phyloP scores from a whole-genome alignment of 176 grass and related monocot species.

The Carex kokanica region DNA sequence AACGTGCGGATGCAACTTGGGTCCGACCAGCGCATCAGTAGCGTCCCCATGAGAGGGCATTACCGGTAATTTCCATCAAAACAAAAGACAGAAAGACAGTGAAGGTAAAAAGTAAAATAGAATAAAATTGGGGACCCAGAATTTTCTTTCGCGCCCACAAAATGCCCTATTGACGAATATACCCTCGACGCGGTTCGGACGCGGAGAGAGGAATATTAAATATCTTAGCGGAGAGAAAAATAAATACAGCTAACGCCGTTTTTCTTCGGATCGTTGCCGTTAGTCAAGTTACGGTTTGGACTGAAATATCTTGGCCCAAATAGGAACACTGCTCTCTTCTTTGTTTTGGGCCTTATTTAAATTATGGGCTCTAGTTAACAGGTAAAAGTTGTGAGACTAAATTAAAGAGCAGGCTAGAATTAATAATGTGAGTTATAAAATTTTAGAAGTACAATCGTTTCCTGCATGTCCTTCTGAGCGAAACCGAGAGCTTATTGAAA shows the following conservation, averaged over 20 bases:
- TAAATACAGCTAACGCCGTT: slow-evolving; percentile 1
- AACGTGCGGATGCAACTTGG: not conserved
- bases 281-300: not conserved
- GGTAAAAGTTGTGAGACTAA: too few species aligned
- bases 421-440: not conserved
- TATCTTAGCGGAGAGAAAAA: not conserved
- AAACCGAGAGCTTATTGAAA: slow-evolving; percentile 22
- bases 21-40: not conserved
- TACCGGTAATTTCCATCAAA: slow-evolving; percentile 9
- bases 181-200: slow-evolving; percentile 36
- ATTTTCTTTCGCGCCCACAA: not conserved
- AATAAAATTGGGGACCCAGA: not conserved
- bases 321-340: not conserved
- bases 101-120: not conserved
- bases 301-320: not conserved
- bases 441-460: slow-evolving; percentile 61
- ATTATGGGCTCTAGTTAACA: not conserved
- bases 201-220: slow-evolving; percentile 24
- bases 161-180: slow-evolving; percentile 24
- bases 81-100: not conserved
- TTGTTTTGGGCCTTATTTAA: not conserved
- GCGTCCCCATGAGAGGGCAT: not conserved
- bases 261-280: not conserved
- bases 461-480: slow-evolving; percentile 36
- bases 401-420: too few species aligned